Evolutionary conservation across 2,329 filamentous ascomycete genomes (phyloP), one percentile per base, ranked within the genome.

Genomic region (Botrytis sinoallii): DNA sequence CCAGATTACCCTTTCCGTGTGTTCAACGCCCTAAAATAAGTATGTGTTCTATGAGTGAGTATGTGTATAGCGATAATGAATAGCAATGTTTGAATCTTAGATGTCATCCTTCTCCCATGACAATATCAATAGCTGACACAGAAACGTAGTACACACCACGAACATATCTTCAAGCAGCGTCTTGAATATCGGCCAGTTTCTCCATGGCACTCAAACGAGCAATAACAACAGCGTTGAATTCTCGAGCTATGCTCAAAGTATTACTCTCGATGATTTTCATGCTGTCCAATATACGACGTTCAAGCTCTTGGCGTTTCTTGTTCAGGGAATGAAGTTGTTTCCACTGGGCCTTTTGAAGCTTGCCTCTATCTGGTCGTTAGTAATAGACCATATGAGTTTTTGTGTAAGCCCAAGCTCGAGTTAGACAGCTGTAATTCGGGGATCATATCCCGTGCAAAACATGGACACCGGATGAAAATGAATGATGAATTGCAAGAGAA

Each of bases 301-400:
- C 80, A 14, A 81, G 72, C 3, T 46, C 66, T 44, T 78, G 74
- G 12, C 79, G 77, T 72, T 76, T 79, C 65, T 75, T 76, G 68
- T 80, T 78, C 25, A 81, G 61, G 59, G 75, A 71, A n/a, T 76
- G 72, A 20, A 81, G 78, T 74, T 74, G 76, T 18, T 70, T 75
- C 76, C 77, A 79, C 40, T 75, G 72, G 38, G 57, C 74, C 25
- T 76, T 73, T 59, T 78, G 80, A 16, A 75, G 55, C 52, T 78
- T 79, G 16, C 55, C 71, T 42, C 79, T 81, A 42, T 29, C 59
- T 42, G 6, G 55, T 57, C 18, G 38, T 68, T 22, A 68, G 29
- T 44, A 20, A 44, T 5, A 29, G 64, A 44, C 3, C 20, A 20
- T 67, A 38, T 9, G 44, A 52, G 44, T n/a, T 38, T 20, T 3